A percentile compares a stretch with the other conserved stretches of the same genome.
These are phyloP conservation scores for Galeopsis tetrahit DNA, from an alignment of 257 asterid species.

Conservation along the genomic window DNA sequence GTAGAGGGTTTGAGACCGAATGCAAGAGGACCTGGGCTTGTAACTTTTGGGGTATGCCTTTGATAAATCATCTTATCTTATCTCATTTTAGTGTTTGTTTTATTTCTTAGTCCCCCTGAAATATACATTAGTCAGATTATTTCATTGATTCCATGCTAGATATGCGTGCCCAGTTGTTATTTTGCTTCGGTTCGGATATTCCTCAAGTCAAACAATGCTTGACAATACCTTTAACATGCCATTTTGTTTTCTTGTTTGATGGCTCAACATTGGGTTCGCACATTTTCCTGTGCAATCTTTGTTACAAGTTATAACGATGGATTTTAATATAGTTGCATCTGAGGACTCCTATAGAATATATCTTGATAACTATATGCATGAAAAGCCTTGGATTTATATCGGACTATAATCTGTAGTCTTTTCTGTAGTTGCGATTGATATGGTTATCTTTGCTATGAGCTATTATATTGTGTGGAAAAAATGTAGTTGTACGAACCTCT, in stretches of 20 bases:
- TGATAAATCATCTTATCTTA: conserved; percentile 32
- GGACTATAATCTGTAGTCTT: not conserved
- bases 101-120: not conserved
- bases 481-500: not conserved
- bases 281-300: not conserved
- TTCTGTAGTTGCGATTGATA: not conserved
- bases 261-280: too few species aligned
- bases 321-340: not conserved
- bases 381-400: not conserved
- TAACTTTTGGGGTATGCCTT: conserved; percentile 88
- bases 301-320: too few species aligned
- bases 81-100: conserved; percentile 5
- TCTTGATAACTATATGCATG: not conserved
- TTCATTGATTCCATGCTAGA: conserved; percentile 10
- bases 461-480: not conserved
- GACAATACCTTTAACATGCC: not conserved
- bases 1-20: conserved; percentile 97
- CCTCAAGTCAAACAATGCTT: not conserved
- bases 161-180: not conserved
- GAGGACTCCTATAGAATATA: not conserved
- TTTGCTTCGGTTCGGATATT: not conserved
- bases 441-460: not conserved
- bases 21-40: conserved; percentile 99
- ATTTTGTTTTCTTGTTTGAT: too few species aligned
- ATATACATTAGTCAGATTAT: not conserved